A percentile compares a stretch with the other conserved stretches of the same genome.
phyloP scores from a whole-genome alignment of 495 filamentous ascomycete species.

The Parachaetomium inaequale region DNA sequence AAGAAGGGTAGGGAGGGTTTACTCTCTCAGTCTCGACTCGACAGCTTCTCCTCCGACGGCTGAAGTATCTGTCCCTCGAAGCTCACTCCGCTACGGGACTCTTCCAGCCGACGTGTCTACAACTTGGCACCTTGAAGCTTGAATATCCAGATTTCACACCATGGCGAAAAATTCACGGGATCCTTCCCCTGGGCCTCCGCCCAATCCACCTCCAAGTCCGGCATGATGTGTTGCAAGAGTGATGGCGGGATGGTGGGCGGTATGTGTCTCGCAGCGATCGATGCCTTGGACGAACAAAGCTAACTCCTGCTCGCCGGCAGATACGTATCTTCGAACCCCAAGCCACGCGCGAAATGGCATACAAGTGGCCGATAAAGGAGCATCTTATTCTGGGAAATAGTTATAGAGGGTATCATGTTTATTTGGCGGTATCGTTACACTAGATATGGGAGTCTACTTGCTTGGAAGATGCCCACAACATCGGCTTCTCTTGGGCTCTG shows the following conservation, averaged over 20 bases:
- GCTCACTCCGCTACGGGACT: not conserved
- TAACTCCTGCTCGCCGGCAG: not conserved
- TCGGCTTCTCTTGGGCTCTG: not conserved
- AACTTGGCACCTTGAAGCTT: not conserved
- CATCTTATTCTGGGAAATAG: no score
- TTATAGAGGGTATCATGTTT: conserved; percentile 1
- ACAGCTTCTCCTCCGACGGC: not conserved
- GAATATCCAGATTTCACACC: not conserved
- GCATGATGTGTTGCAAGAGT: not conserved
- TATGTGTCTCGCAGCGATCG: not conserved
- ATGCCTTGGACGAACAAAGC: not conserved
- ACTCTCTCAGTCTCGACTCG: not conserved
- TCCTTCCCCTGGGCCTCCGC: conserved; percentile 6
- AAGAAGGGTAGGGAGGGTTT: not conserved
- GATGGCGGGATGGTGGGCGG: not conserved
- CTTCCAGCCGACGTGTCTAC: no score
- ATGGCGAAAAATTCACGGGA: conserved; percentile 9
- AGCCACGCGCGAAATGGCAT: no score
- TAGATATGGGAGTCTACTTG: not conserved
- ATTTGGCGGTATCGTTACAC: not conserved
- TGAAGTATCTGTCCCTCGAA: not conserved
- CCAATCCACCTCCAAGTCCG: conserved; percentile 16
- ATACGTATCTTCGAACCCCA: not conserved
- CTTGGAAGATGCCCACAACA: not conserved
- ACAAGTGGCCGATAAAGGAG: no score